A percentile compares a stretch with the other conserved stretches of the same genome.
These are phyloP conservation scores for Thermomucor indicae-seudaticae DNA, from an alignment of 371 early-diverging fungal species.

Conservation along the genomic window DNA sequence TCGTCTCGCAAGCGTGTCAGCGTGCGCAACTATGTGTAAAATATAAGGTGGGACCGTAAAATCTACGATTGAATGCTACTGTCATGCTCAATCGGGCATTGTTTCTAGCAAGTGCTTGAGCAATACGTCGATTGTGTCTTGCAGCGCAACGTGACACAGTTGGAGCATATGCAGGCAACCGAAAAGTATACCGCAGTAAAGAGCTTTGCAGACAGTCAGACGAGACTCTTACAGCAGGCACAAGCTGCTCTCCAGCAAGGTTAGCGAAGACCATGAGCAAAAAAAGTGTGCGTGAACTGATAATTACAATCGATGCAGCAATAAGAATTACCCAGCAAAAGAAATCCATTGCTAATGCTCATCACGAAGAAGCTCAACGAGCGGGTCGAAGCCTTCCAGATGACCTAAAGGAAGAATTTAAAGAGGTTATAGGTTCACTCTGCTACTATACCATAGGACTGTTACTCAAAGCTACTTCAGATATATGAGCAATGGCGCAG, in stretches of 20 bases:
- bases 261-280: no score
- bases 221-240: conserved; percentile 10
- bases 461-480: not conserved
- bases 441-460: not conserved
- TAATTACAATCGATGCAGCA: no score
- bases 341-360: conserved; percentile 14
- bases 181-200: conserved; percentile 11
- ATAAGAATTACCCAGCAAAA: not conserved
- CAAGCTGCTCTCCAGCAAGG: no score
- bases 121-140: not conserved
- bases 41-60: not conserved
- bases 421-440: conserved; percentile 18
- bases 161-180: conserved; percentile 14
- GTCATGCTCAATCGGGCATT: not conserved
- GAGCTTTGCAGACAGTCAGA: conserved; percentile 5
- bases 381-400: conserved; percentile 36
- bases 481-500: conserved; percentile 27
- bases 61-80: not conserved
- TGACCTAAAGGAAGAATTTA: conserved; percentile 48
- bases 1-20: not conserved
- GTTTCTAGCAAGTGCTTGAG: not conserved
- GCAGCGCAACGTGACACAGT: conserved; percentile 12
- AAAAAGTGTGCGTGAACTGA: no score
- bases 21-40: not conserved
- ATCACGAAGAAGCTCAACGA: conserved; percentile 35